Conservation (phyloP, 2,329 filamentous ascomycete genomes). For the Cercospora beticola region DNA sequence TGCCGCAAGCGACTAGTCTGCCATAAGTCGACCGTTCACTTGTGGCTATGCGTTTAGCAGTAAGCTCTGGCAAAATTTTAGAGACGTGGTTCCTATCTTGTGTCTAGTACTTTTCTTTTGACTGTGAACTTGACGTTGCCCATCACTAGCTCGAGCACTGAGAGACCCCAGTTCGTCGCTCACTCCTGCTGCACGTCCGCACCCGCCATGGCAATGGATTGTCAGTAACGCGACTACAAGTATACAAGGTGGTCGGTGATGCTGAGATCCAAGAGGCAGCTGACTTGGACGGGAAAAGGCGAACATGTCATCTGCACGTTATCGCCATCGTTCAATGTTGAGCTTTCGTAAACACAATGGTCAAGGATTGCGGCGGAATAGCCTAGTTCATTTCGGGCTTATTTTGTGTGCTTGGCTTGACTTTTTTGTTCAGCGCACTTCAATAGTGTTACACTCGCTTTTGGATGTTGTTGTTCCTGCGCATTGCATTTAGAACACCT, state of each 20-base stretch:
- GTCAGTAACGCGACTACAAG: not conserved
- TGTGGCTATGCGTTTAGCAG: not conserved
- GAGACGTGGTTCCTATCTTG: not conserved
- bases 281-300: not conserved
- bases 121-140: not conserved
- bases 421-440: not conserved
- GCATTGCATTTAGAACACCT: slow-evolving; percentile 25
- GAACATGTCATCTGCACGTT: not conserved
- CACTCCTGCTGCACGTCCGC: not conserved
- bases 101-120: not conserved
- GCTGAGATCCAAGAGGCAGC: not conserved
- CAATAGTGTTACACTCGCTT: not conserved
- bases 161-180: not conserved
- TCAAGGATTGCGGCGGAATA: not conserved
- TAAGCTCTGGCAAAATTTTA: not conserved
- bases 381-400: not conserved
- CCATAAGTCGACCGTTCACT: not conserved
- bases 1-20: not conserved
- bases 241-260: not conserved
- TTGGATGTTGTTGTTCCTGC: not conserved
- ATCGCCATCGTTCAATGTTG: not conserved
- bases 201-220: not conserved
- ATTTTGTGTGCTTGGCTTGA: not conserved
- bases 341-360: not conserved
- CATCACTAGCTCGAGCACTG: not conserved